Evolutionary conservation across 352 stramenopile genomes (phyloP), one percentile per base, ranked within the genome.

Genomic region (Phytophthora crassamura): DNA sequence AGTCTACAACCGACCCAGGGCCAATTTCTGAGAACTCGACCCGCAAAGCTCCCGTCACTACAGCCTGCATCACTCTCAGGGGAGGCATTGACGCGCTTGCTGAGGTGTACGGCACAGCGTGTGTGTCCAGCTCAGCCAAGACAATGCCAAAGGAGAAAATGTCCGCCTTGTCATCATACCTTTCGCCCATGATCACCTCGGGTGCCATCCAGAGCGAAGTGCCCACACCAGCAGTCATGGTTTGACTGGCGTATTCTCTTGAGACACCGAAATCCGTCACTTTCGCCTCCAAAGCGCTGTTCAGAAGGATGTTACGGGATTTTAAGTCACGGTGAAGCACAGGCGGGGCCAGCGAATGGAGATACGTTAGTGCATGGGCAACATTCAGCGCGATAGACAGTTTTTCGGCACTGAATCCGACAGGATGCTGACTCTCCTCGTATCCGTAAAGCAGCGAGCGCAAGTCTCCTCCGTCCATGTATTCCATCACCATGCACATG

Each of bases 261-360:
- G n/a, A n/a, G n/a, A n/a, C n/a, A n/a, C n/a, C n/a, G n/a, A n/a
- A n/a, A n/a, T n/a, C n/a, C n/a, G n/a, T n/a, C n/a, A 87, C 28
- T 25, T 87, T 87, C 2, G 72, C 75, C 11, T 81, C 48, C 12
- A 79, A 48, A 8, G 30, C 59, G 11, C 16, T 11, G 10, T 59
- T 70, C 14, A 89, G 53, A 30, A 87, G 64, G 25, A 88, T 74
- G 56, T 89, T 88, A 22, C 72, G 69, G 9, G 74, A 85, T 48
- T 89, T 89, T 46, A 89, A 62, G 58, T 89, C 80, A 18, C 80
- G 77, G 53, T 89, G 80, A 28, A 75, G 22, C 16, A 72, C 34
- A 32, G 20, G 28, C 7, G 56, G 55, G 0, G 20, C 6, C 7
- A 71, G 48, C 0, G 63, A 71, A 45, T 71, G 48, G 28, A 71